Conservation (phyloP, 495 filamentous ascomycete species). For the Neurospora cerealis region DNA sequence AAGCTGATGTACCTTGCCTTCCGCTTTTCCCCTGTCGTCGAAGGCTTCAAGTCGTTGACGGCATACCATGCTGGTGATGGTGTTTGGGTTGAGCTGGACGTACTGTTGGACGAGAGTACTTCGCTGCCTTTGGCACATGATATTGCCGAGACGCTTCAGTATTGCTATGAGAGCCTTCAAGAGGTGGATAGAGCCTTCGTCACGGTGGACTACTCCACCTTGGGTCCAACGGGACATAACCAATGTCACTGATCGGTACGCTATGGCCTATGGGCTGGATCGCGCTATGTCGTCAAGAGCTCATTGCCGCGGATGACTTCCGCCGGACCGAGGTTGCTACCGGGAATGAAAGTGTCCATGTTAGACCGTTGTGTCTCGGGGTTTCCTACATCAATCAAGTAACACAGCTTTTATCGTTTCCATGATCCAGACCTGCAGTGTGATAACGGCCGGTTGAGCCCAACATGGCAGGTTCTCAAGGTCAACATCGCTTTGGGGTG, state of each 20-base stretch:
- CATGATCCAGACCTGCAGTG: background rate
- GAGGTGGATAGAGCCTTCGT: conserved; percentile 42
- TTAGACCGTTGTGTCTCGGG: background rate
- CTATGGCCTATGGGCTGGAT: background rate
- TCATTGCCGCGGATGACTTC: background rate
- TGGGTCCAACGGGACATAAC: conserved; percentile 11
- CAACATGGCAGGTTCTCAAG: background rate
- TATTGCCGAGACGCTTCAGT: conserved; percentile 41
- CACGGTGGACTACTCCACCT: conserved; percentile 28
- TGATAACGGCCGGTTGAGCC: background rate
- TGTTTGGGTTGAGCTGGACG: conserved; percentile 39
- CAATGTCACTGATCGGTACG: background rate
- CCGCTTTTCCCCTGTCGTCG: conserved; percentile 33
- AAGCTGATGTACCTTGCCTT: conserved; percentile 38
- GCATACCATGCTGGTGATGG: conserved; percentile 41
- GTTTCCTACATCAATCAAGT: background rate
- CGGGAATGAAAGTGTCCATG: background rate
- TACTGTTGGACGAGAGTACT: conserved; percentile 32
- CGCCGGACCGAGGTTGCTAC: background rate
- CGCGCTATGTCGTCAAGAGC: background rate
- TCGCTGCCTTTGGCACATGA: conserved; percentile 33
- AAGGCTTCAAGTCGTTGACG: conserved; percentile 36
- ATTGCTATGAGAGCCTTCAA: conserved; percentile 31
- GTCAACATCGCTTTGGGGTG: background rate
- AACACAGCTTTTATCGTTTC: background rate